Evolutionary conservation across 1,139 yeast species (phyloP).

Genomic region (Yamadazyma taylorii): DNA sequence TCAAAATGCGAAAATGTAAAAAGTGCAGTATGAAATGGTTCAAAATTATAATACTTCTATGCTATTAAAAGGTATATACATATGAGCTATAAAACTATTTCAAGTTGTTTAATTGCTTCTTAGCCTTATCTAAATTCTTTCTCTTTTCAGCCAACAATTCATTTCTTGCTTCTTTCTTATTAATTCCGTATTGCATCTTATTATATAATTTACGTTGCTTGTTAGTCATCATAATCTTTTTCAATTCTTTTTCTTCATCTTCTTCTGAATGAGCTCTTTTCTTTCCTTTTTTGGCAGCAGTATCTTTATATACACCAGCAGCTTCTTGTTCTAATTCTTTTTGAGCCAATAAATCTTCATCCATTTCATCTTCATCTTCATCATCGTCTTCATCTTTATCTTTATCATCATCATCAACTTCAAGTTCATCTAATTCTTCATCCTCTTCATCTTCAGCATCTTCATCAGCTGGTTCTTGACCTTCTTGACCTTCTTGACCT

Average conservation of each 20-base stretch:
- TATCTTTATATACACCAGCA: constrained; percentile 61
- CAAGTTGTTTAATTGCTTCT: constrained; percentile 51
- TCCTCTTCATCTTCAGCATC: constrained; percentile 27
- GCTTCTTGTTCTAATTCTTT: constrained; percentile 90
- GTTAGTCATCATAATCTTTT: constrained; percentile 96
- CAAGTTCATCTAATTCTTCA: constrained; percentile 46
- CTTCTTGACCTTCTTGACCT: constrained; percentile 35
- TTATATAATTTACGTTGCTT: constrained; percentile 92
- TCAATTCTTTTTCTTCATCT: constrained; percentile 83
- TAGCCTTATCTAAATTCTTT: constrained; percentile 70
- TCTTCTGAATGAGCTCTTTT: constrained; percentile 40
- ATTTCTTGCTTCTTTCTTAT: constrained; percentile 78
- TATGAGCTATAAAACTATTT: constrained; percentile 12
- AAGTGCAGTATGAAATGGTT: too few relatives aligned
- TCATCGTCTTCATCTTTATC: constrained; percentile 52
- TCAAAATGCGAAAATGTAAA: too few relatives aligned
- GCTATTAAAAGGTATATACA: neutral
- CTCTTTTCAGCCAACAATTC: constrained; percentile 76
- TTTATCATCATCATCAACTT: constrained; percentile 50
- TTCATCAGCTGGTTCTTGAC: constrained; percentile 24
- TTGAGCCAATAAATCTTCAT: constrained; percentile 67
- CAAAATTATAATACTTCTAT: neutral
- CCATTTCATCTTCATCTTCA: constrained; percentile 51
- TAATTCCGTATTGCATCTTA: constrained; percentile 92
- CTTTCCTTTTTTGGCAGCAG: constrained; percentile 19